Conservation (phyloP, 129 eudicot genomes). For the Lonicera japonica region DNA sequence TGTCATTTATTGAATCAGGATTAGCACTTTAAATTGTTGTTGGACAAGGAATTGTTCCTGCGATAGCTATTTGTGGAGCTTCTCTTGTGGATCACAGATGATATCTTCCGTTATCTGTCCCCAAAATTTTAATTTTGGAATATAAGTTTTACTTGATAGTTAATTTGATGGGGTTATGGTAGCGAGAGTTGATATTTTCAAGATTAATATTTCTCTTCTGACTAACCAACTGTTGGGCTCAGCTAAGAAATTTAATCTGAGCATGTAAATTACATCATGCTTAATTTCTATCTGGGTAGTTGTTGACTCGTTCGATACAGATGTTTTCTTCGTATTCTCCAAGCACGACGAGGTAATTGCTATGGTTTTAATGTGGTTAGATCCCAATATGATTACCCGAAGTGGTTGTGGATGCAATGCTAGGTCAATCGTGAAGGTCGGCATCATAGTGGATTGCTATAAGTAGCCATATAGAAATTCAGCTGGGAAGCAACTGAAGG, state of each 20-base stretch:
- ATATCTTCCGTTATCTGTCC: background rate
- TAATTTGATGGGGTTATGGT: constrained; percentile 11
- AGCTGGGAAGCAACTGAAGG: constrained; percentile 7
- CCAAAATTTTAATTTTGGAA: too few relatives aligned
- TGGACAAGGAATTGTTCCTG: background rate
- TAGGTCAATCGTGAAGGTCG: background rate
- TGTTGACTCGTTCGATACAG: constrained; percentile 14
- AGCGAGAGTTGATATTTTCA: constrained; percentile 30
- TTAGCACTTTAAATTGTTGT: background rate
- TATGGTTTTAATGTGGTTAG: too few relatives aligned
- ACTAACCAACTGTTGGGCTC: constrained; percentile 7
- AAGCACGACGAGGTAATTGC: too few relatives aligned
- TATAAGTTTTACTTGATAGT: background rate
- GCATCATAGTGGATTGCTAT: background rate
- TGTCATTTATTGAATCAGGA: constrained; percentile 36
- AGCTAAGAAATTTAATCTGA: background rate
- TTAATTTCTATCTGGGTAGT: constrained; percentile 4
- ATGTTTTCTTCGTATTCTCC: background rate
- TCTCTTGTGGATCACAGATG: too few relatives aligned
- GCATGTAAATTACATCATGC: too few relatives aligned
- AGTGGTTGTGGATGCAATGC: background rate
- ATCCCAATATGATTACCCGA: background rate
- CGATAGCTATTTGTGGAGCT: background rate
- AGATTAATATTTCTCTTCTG: too few relatives aligned
- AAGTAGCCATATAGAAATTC: background rate